Percentiles rank a stretch among this genome's conserved stretches.
Evolutionary conservation across 352 stramenopile species (phyloP).

Genomic region (Pythium myriotylum): DNA sequence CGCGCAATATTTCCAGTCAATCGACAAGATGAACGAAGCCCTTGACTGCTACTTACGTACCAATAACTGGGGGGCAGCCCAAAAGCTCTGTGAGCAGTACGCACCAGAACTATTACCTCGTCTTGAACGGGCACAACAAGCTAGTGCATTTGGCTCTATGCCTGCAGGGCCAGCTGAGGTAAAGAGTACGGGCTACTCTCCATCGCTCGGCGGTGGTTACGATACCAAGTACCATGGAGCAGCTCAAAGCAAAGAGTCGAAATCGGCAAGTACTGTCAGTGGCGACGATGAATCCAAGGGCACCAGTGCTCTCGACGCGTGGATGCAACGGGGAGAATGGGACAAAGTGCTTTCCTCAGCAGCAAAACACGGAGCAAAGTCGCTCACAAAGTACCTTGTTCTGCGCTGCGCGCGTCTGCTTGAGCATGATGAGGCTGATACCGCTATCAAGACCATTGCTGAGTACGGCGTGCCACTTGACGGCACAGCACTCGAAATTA

Average conservation of each 20-base stretch:
- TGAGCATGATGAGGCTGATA: constrained; percentile 73
- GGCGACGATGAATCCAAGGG: constrained; percentile 40
- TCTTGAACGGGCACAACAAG: constrained; percentile 81
- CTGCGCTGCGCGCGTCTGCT: constrained; percentile 69
- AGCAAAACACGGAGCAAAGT: constrained; percentile 71
- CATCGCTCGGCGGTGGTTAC: constrained; percentile 31
- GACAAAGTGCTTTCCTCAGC: constrained; percentile 90
- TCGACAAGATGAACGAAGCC: constrained; percentile 92
- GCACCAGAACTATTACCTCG: constrained; percentile 77
- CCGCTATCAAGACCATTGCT: constrained; percentile 73
- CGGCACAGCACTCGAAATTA: constrained; percentile 50
- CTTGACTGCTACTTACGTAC: constrained; percentile 84
- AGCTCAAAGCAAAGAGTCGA: constrained; percentile 60
- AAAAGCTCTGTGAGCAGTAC: constrained; percentile 81
- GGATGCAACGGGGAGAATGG: constrained; percentile 94
- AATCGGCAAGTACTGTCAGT: constrained; percentile 15
- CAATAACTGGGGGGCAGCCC: constrained; percentile 75
- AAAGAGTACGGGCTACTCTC: constrained; percentile 60
- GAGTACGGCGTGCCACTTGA: constrained; percentile 84
- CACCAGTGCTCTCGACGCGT: constrained; percentile 81
- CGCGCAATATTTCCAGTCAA: constrained; percentile 87
- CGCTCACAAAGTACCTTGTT: constrained; percentile 88
- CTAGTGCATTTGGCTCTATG: constrained; percentile 68
- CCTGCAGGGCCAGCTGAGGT: constrained; percentile 41
- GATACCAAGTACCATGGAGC: constrained; percentile 49